These are phyloP conservation scores for Penicillium diatomitis DNA, from an alignment of 495 filamentous ascomycete genomes.

Conservation along the genomic window DNA sequence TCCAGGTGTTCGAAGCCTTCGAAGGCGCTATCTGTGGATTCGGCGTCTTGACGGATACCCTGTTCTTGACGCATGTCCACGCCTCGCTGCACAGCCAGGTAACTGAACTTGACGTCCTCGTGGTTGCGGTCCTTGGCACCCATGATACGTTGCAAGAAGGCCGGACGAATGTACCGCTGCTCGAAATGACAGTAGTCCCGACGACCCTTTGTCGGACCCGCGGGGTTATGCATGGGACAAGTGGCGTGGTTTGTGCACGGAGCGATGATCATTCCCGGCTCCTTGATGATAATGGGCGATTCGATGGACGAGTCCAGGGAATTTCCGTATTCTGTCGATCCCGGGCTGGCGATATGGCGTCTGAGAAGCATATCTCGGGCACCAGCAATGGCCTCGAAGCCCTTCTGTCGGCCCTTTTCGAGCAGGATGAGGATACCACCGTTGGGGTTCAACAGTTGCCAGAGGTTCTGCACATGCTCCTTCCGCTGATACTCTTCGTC, in stretches of 20 bases:
- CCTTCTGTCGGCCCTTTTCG: conserved; percentile 84
- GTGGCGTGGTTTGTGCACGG: conserved; percentile 86
- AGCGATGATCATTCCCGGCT: conserved; percentile 84
- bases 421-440: conserved; percentile 82
- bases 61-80: conserved; percentile 38
- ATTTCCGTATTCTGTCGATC: conserved; percentile 36
- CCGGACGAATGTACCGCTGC: conserved; percentile 79
- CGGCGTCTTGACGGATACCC: conserved; percentile 30
- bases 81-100: conserved; percentile 79
- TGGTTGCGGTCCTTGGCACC: conserved; percentile 65
- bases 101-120: conserved; percentile 85
- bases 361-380: conserved; percentile 71
- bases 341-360: conserved; percentile 62
- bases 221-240: conserved; percentile 77
- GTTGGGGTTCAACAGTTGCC: conserved; percentile 72
- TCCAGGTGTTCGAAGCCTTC: conserved; percentile 35
- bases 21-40: conserved; percentile 42
- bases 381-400: conserved; percentile 84
- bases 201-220: conserved; percentile 58
- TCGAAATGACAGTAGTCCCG: conserved; percentile 87
- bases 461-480: conserved; percentile 71
- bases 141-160: conserved; percentile 71
- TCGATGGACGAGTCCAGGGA: conserved; percentile 27
- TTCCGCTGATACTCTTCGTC: conserved; percentile 66
- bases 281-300: conserved; percentile 41